phyloP scores from a whole-genome alignment of 2,329 filamentous ascomycete genomes.

The Colletotrichum tropicale region DNA sequence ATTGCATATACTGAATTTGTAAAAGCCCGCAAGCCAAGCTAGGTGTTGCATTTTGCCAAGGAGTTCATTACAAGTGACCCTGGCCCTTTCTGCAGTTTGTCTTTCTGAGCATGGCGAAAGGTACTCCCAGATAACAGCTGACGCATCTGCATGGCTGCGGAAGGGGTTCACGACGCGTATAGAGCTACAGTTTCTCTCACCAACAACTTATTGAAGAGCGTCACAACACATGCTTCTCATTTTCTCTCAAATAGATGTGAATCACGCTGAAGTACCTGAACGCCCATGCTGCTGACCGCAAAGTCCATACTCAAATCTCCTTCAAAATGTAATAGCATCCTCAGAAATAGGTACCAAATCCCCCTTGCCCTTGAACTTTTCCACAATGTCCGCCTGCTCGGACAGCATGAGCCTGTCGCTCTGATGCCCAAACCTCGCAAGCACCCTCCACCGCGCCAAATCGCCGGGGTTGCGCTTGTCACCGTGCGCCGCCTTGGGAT shows the following conservation, averaged over 20 bases:
- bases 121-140: too few species aligned
- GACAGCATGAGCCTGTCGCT: conserved; percentile 54
- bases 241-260: neutral
- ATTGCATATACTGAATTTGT: neutral
- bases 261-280: neutral
- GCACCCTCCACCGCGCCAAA: conserved; percentile 53
- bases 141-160: too few species aligned
- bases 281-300: neutral
- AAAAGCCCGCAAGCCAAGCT: neutral
- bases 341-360: conserved; percentile 48
- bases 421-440: conserved; percentile 54
- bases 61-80: too few species aligned
- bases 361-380: conserved; percentile 54
- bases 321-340: conserved; percentile 27
- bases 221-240: neutral
- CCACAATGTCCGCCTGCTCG: conserved; percentile 57
- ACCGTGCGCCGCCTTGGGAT: conserved; percentile 53
- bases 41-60: too few species aligned
- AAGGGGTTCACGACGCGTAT: too few species aligned
- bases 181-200: too few species aligned
- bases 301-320: neutral
- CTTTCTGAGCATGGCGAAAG: too few species aligned
- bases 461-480: conserved; percentile 58
- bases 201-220: accelerated
- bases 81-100: too few species aligned